phyloP scores from a whole-genome alignment of 441 rosid genomes.

The Macaranga tanarius region DNA sequence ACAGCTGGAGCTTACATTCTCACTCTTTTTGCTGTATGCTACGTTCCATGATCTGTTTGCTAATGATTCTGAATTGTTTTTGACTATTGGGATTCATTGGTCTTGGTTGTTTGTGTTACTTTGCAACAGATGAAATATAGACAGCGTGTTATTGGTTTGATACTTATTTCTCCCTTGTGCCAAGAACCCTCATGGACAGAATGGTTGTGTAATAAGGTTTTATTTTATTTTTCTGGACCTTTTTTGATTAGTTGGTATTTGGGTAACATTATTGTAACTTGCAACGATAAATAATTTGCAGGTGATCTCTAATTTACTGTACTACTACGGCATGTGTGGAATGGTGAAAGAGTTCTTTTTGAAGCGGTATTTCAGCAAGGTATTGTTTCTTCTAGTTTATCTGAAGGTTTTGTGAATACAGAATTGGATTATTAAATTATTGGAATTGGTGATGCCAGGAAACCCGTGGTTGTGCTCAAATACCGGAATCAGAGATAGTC shows the following conservation, averaged over 20 bases:
- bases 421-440: conserved; percentile 16
- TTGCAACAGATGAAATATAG: conserved; percentile 73
- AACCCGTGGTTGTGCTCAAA: conserved; percentile 74
- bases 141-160: conserved; percentile 82
- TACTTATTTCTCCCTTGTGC: conserved; percentile 91
- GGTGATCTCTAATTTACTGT: conserved; percentile 82
- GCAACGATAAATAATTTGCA: conserved; percentile 30
- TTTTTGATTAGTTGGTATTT: conserved; percentile 12
- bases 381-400: conserved; percentile 30
- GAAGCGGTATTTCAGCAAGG: conserved; percentile 94
- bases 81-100: conserved; percentile 14
- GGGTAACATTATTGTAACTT: conserved; percentile 17
- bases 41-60: conserved; percentile 11
- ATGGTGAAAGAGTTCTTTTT: conserved; percentile 81
- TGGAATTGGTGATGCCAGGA: conserved; percentile 47
- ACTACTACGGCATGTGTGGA: conserved; percentile 92
- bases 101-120: conserved; percentile 12
- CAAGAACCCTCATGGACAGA: conserved; percentile 94
- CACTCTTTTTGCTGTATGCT: conserved; percentile 83
- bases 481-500: conserved; percentile 82
- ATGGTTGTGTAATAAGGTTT: conserved; percentile 92
- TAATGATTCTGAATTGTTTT: neutral
- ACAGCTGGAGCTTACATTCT: conserved; percentile 97
- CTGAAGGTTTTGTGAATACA: neutral
- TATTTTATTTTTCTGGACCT: conserved; percentile 23